Base-by-base conservation (phyloP, 2,329 filamentous ascomycete species). In the Harringtonia lauricola region DNA sequence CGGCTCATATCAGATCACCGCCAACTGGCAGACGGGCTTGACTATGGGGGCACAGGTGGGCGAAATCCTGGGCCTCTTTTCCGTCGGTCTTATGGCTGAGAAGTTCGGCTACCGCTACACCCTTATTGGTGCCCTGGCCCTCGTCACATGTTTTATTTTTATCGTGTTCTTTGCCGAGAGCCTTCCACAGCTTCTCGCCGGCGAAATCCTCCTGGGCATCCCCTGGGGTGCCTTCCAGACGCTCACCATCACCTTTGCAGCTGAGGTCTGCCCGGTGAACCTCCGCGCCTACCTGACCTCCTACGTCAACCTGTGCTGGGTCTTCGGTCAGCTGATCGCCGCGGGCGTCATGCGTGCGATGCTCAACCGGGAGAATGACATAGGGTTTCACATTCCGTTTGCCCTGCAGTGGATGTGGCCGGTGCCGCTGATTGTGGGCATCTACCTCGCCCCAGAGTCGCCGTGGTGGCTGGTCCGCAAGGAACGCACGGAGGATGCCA, bases 261-360 rank as follows among this genome's bases (percentile, higher is more conserved):
- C 77, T 43, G 81, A 86, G 55, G 81, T 86, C 46, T 85, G 81
- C 56, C 83, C 83, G 3, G 73, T 86, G 7, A 76, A 80, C 38
- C 70, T 87, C 41, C 76, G 83, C 48, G 81, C 81, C 43, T 82
- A 82, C 55, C 62, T 83, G 50, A 86, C 81, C 1, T 85, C 81
- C 8, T 86, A 85, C 50, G 77, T 85, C 62, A 85, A 85, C 64
- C 79, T 83, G 54, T 86, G 82, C 68, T 86, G 81, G 81, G 82
- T 79, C 28, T 64, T 86, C 17, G 83, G 83, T 17, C 82, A 87
- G 59, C 67, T 81, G 45, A 80, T 86, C 43, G 81, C 78, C 36
- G 81, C 83, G 42, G 81, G 79, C n/a, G 81, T 85, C 47, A 81
- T 86, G 54, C 77, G 77, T 57, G 68, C 73, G 49, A 81, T 86